These are phyloP conservation scores for Colletotrichum chlorophyti DNA, from an alignment of 2,329 filamentous ascomycete genomes.

Conservation along the genomic window DNA sequence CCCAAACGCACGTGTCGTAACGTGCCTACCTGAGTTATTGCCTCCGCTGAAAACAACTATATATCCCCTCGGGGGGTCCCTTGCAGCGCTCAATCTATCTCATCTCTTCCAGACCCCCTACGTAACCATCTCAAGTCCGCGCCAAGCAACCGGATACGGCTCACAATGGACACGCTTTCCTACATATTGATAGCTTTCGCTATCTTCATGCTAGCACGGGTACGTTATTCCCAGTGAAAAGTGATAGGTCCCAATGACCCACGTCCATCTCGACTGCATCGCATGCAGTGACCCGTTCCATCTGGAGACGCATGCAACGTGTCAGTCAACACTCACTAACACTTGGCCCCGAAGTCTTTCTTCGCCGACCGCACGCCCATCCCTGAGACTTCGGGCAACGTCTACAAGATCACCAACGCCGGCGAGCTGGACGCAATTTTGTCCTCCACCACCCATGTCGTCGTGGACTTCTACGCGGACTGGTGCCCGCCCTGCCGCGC, in stretches of 20 bases:
- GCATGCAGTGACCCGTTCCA: too few relatives aligned
- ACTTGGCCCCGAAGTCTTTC: constrained; percentile 9
- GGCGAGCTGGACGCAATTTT: constrained; percentile 35
- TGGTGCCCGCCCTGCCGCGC: constrained; percentile 59
- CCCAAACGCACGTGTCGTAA: too few relatives aligned
- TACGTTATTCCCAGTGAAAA: too few relatives aligned
- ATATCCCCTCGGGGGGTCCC: too few relatives aligned
- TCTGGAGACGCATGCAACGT: not conserved
- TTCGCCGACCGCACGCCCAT: constrained; percentile 41
- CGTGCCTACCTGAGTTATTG: too few relatives aligned
- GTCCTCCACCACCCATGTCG: not conserved
- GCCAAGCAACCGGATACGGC: too few relatives aligned
- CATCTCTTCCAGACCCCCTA: too few relatives aligned
- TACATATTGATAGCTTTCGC: constrained; percentile 1
- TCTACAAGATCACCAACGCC: constrained; percentile 39
- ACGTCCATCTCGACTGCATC: not conserved
- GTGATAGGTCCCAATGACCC: not conserved
- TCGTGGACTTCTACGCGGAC: constrained; percentile 56
- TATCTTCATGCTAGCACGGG: not conserved
- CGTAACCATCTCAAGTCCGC: too few relatives aligned
- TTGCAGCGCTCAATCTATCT: too few relatives aligned
- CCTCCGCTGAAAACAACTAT: too few relatives aligned
- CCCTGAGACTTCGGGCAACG: constrained; percentile 46
- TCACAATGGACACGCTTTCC: constrained; percentile 7
- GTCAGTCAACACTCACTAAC: not conserved